Conservation (phyloP, 352 stramenopile species). For the Paralagenidium karlingii region DNA sequence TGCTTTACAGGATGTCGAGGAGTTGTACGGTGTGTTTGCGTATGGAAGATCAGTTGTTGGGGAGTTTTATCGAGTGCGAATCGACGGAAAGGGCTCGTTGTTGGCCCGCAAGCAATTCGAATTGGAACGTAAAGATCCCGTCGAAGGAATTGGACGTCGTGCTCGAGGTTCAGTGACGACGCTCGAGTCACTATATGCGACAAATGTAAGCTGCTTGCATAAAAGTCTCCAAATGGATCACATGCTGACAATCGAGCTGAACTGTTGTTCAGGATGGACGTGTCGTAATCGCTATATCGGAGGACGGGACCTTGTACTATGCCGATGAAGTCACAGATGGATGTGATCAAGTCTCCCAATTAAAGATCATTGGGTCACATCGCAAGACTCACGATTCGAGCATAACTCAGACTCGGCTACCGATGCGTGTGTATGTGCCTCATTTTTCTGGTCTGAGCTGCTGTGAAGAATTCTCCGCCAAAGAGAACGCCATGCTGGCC, state of each 20-base stretch:
- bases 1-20: conserved; percentile 37
- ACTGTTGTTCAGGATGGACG: no score
- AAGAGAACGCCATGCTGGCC: conserved; percentile 48
- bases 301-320: conserved; percentile 69
- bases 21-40: conserved; percentile 40
- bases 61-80: conserved; percentile 44
- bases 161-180: conserved; percentile 51
- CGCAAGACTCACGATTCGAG: no score
- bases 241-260: no score
- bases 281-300: conserved; percentile 40
- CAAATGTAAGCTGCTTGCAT: no score
- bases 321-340: conserved; percentile 30
- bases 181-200: conserved; percentile 51
- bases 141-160: no score
- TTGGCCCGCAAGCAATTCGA: conserved; percentile 42
- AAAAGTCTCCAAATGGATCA: no score
- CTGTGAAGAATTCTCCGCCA: no score
- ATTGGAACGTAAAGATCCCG: conserved; percentile 49
- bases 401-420: no score
- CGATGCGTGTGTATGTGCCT: no score
- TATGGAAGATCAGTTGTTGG: conserved; percentile 56
- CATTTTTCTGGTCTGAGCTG: no score
- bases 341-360: conserved; percentile 3
- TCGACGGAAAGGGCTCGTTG: no score
- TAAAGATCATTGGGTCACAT: conserved; percentile 58